Evolutionary conservation across 2,329 filamentous ascomycete species (phyloP).

Genomic region (Aspergillus sp.): DNA sequence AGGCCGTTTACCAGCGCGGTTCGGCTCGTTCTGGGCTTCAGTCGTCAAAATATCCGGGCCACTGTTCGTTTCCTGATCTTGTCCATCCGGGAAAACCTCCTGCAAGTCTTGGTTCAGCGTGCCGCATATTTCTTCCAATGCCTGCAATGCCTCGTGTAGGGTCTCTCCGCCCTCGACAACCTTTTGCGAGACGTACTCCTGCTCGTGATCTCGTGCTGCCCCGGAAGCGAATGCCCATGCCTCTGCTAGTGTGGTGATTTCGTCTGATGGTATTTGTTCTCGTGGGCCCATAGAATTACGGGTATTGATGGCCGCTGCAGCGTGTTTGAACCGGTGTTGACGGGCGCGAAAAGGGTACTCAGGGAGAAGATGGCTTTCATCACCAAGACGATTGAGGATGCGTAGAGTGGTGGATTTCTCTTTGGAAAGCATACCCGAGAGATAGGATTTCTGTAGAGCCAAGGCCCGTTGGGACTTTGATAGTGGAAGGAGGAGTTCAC

Average conservation of each 20-base stretch:
- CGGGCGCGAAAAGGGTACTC: conserved; percentile 32
- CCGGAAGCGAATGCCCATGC: conserved; percentile 35
- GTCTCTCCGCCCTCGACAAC: conserved; percentile 24
- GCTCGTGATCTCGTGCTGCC: conserved; percentile 23
- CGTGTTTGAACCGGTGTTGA: conserved; percentile 30
- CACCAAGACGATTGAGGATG: conserved; percentile 31
- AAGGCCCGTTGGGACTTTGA: conserved; percentile 30
- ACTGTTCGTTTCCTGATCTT: conserved; percentile 8
- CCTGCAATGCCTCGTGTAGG: conserved; percentile 20
- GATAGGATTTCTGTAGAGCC: conserved; percentile 30
- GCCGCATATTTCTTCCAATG: conserved; percentile 25
- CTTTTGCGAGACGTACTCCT: conserved; percentile 28
- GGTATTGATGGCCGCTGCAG: conserved; percentile 19
- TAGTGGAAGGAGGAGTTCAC: conserved; percentile 26
- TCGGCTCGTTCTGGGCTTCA: conserved; percentile 15
- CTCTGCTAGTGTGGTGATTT: conserved; percentile 27
- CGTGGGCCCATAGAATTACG: conserved; percentile 9
- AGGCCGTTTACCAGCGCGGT: conserved; percentile 15
- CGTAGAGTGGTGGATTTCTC: conserved; percentile 30
- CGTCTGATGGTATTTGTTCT: conserved; percentile 19
- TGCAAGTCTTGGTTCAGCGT: conserved; percentile 28
- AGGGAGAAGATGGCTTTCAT: conserved; percentile 37
- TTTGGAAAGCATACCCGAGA: conserved; percentile 30
- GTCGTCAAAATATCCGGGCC: conserved; percentile 25
- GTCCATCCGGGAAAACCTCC: conserved; percentile 12